phyloP scores from a whole-genome alignment of 2,329 filamentous ascomycete genomes.

The Neofusicoccum cordaticola region DNA sequence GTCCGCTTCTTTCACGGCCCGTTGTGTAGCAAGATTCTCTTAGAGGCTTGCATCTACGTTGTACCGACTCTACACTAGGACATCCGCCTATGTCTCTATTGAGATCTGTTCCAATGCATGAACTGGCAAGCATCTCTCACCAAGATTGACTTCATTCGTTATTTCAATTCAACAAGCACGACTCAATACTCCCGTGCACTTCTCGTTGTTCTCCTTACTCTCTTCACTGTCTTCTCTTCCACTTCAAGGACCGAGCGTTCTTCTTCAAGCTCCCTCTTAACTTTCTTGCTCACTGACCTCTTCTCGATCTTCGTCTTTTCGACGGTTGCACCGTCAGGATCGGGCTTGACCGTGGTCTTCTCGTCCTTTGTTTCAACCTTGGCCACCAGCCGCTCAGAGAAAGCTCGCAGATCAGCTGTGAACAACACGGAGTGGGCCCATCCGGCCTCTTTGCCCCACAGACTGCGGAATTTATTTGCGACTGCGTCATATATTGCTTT shows the following conservation, averaged over 20 bases:
- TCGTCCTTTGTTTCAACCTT: constrained; percentile 51
- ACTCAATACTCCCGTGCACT: constrained; percentile 8
- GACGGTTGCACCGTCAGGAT: constrained; percentile 15
- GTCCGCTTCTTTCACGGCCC: too few species aligned
- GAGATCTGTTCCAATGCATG: too few species aligned
- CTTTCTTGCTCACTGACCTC: constrained; percentile 33
- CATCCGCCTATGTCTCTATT: too few species aligned
- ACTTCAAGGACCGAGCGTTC: constrained; percentile 39
- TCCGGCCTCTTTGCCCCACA: constrained; percentile 92
- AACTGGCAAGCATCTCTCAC: too few species aligned
- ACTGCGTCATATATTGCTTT: constrained; percentile 87
- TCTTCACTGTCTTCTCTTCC: constrained; percentile 34
- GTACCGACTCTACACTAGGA: too few species aligned
- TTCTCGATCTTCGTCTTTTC: constrained; percentile 18
- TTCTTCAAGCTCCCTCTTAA: constrained; percentile 42
- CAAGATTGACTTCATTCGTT: too few species aligned
- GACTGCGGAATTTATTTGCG: constrained; percentile 79
- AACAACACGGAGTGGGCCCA: constrained; percentile 98
- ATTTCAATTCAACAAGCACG: too few species aligned
- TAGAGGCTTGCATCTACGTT: too few species aligned
- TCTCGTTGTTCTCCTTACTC: constrained; percentile 33
- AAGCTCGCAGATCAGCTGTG: constrained; percentile 84
- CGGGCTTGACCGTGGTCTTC: constrained; percentile 23
- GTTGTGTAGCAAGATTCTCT: too few species aligned
- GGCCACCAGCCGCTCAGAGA: constrained; percentile 63